phyloP scores from a whole-genome alignment of 1,284 basidiomycete species.

The Puccinia hordei region DNA sequence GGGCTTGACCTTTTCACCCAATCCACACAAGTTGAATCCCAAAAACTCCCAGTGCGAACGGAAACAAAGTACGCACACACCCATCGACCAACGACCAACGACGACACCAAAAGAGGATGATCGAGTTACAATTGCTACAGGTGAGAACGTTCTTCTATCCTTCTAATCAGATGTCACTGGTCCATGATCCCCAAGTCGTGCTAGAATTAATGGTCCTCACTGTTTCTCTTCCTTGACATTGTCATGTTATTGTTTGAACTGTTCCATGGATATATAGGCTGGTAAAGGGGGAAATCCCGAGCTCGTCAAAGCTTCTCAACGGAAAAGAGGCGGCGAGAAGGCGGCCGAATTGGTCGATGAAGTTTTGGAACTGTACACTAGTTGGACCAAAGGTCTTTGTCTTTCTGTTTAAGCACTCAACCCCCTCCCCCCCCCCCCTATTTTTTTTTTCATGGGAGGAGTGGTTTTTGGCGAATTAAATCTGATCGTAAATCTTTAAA shows the following conservation, averaged over 20 bases:
- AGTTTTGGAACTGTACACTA: slow-evolving; percentile 84
- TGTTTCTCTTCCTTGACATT: background rate
- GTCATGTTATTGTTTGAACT: too few species aligned
- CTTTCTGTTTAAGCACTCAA: background rate
- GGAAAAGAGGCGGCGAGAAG: slow-evolving; percentile 73
- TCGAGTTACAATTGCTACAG: slow-evolving; percentile 47
- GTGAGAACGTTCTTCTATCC: background rate
- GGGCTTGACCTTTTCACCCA: too few species aligned
- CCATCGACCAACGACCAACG: background rate
- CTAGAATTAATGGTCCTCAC: background rate
- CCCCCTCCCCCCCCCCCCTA: too few species aligned
- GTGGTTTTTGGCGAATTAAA: background rate
- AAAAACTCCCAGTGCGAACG: too few species aligned
- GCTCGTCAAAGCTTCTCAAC: slow-evolving; percentile 86
- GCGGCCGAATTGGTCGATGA: slow-evolving; percentile 87
- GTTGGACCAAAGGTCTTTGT: slow-evolving; percentile 70
- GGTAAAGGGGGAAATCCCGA: slow-evolving; percentile 82
- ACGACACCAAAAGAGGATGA: slow-evolving; percentile 7
- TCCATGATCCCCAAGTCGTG: background rate
- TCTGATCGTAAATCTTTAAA: background rate
- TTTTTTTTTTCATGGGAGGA: background rate
- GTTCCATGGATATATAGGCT: slow-evolving; percentile 19
- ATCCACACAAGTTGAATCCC: too few species aligned
- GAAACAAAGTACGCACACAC: too few species aligned
- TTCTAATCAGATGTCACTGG: background rate